Evolutionary conservation across 768 basidiomycete species (phyloP).

Genomic region (Ramaria rubella): DNA sequence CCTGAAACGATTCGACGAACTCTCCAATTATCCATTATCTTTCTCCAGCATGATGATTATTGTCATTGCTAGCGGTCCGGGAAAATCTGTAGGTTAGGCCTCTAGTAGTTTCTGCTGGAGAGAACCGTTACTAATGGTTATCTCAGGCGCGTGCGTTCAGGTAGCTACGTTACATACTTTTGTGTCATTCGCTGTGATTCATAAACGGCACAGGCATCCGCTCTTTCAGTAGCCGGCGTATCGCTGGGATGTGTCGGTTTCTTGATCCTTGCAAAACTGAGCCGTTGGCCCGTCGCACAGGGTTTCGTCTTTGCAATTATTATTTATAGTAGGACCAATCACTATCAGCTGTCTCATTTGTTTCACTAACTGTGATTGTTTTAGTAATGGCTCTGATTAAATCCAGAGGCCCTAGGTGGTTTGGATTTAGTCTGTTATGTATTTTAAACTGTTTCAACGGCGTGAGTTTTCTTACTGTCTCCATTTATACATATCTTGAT

Average conservation of each 20-base stretch:
- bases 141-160: neutral
- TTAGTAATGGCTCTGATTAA: conserved; percentile 23
- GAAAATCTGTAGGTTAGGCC: conserved; percentile 17
- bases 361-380: neutral
- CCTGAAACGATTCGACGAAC: conserved; percentile 16
- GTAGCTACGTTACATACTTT: neutral
- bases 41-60: conserved; percentile 21
- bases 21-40: conserved; percentile 17
- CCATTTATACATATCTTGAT: too few species aligned
- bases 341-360: neutral
- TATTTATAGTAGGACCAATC: conserved; percentile 18
- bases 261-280: conserved; percentile 24
- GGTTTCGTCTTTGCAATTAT: conserved; percentile 23
- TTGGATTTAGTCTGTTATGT: conserved; percentile 22
- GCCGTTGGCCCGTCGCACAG: conserved; percentile 21
- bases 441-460: conserved; percentile 24
- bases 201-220: conserved; percentile 14
- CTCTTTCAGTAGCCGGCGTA: conserved; percentile 15
- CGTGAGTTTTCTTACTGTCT: too few species aligned
- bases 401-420: conserved; percentile 20
- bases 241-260: conserved; percentile 21
- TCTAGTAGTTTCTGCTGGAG: neutral
- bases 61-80: conserved; percentile 20
- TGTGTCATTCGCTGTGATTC: too few species aligned
- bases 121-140: neutral